Percentiles rank a stretch among this genome's conserved stretches.
Evolutionary conservation across 169 alveolate genomes (phyloP).

Genomic region (Plasmodium cynomolgi): DNA sequence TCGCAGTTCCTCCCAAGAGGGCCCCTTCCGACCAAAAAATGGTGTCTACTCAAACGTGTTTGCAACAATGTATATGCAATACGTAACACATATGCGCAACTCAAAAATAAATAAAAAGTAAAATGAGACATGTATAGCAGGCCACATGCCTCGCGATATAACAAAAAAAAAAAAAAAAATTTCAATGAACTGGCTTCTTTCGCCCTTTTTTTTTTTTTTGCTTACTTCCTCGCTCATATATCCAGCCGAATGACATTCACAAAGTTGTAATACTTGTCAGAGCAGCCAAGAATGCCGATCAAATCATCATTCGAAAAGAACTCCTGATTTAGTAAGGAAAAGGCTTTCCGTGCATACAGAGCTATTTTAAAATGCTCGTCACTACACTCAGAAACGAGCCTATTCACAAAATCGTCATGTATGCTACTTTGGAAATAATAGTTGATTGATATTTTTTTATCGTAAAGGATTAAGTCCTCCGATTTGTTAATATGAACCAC

Average conservation of each 20-base stretch:
- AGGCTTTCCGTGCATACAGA: constrained; percentile 42
- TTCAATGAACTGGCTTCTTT: neutral
- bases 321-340: constrained; percentile 51
- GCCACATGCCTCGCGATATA: neutral
- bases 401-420: constrained; percentile 40
- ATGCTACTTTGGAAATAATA: constrained; percentile 37
- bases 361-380: constrained; percentile 41
- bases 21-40: neutral
- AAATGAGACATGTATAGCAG: neutral
- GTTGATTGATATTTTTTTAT: constrained; percentile 33
- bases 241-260: constrained; percentile 46
- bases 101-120: neutral
- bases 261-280: constrained; percentile 67
- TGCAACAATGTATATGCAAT: neutral
- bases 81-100: neutral
- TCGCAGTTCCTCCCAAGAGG: neutral
- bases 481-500: constrained; percentile 51
- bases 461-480: constrained; percentile 51
- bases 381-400: constrained; percentile 37
- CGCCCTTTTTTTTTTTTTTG: neutral
- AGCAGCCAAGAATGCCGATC: constrained; percentile 38
- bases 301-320: constrained; percentile 27
- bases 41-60: neutral
- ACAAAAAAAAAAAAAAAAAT: neutral
- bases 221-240: constrained; percentile 3